Evolutionary conservation across 768 basidiomycete genomes (phyloP), one percentile per base, ranked within the genome.

Genomic region (Termitomyces sp.): DNA sequence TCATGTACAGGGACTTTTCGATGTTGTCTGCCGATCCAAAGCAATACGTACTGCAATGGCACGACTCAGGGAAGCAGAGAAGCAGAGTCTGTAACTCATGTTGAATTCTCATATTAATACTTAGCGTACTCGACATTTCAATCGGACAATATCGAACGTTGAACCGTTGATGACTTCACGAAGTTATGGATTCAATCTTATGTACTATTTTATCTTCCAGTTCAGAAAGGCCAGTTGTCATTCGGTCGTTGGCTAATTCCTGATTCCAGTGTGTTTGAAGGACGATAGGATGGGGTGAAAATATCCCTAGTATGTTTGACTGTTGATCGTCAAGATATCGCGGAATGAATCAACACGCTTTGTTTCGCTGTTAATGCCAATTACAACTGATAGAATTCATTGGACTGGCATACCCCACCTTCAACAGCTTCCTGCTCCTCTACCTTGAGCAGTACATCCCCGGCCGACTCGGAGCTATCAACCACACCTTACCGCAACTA

Each of bases 281-380:
- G 73, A 71, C 0, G 71, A 77, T 63, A 87, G 86, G 63, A 83
- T 82, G 79, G 86, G 86, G 11, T 87, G 85, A 85, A 74, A 85
- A 69, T 86, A 85, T 67, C 77, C 78, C 25, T 70, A 81, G 77
- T 83, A 70, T 66, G 74, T 72, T 34, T 25, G n/a, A 37, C 20
- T 37, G 9, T 12, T 37, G 11, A 7, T 20, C 25, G 25, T 25
- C 25, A 25, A 25, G 25, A 25, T 25, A 25, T 25, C 25, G 25
- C 25, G 25, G 25, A 25, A 25, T 25, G 25, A 25, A 25, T 25
- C 25, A 25, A 1, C 25, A 25, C 25, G 1, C 1, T 25, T 25
- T 25, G 25, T 1, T 25, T 25, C 25, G 25, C 25, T 25, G 25
- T 25, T 25, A 25, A 25, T 25, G 25, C 25, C 25, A 25, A 25